Conservation (phyloP, 192 early-diverging fungal species). For the Coemansia nantahalensis region DNA sequence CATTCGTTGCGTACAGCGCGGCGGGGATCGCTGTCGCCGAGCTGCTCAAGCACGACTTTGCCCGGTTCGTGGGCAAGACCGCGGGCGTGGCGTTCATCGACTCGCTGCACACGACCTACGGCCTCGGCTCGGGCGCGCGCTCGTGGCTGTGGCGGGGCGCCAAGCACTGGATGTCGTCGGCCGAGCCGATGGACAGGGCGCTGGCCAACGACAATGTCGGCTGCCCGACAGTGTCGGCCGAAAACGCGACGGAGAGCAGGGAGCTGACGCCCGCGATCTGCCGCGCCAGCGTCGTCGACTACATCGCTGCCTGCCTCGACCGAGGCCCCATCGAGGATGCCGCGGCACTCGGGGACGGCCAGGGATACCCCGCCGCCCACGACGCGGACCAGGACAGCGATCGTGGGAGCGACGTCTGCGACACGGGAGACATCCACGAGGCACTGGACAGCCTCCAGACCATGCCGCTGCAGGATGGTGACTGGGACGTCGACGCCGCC, state of each 20-base stretch:
- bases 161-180: slow-evolving; percentile 24
- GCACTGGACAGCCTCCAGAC: slow-evolving; percentile 2
- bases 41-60: slow-evolving; percentile 35
- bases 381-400: background rate
- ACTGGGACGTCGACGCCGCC: background rate
- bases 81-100: slow-evolving; percentile 42
- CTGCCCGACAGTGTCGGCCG: slow-evolving; percentile 18
- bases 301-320: slow-evolving; percentile 20
- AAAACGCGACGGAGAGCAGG: slow-evolving; percentile 19
- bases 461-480: background rate
- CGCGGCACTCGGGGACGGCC: slow-evolving; percentile 4
- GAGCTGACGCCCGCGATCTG: slow-evolving; percentile 36
- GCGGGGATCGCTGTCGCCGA: slow-evolving; percentile 28
- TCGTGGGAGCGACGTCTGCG: slow-evolving; percentile 1
- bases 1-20: slow-evolving; percentile 33
- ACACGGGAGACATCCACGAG: background rate
- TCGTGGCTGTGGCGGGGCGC: slow-evolving; percentile 20
- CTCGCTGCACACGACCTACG: slow-evolving; percentile 27
- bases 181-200: background rate
- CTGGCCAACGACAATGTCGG: slow-evolving; percentile 9
- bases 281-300: slow-evolving; percentile 25
- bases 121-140: slow-evolving; percentile 8
- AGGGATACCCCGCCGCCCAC: background rate
- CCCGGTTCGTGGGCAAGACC: slow-evolving; percentile 18
- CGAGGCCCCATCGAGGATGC: slow-evolving; percentile 11